phyloP scores from a whole-genome alignment of 805 yeast genomes.

The Metschnikowia vanudenii region DNA sequence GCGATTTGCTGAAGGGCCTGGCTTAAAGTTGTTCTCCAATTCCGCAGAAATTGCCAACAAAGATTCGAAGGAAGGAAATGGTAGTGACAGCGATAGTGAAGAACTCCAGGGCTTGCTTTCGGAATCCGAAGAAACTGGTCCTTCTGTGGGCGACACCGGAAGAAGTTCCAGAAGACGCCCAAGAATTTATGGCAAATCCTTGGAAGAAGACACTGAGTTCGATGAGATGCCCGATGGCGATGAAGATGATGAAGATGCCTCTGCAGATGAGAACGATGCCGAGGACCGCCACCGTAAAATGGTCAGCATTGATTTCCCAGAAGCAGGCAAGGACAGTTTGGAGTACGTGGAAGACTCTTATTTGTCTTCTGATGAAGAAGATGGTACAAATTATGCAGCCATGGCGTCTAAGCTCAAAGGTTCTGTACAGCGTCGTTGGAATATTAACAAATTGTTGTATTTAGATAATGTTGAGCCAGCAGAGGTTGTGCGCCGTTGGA shows the following conservation, averaged over 20 bases:
- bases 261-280: conserved; percentile 32
- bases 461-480: conserved; percentile 72
- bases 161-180: conserved; percentile 59
- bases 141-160: conserved; percentile 48
- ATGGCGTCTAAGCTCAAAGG: conserved; percentile 65
- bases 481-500: conserved; percentile 75
- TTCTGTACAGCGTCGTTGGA: conserved; percentile 60
- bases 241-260: conserved; percentile 31
- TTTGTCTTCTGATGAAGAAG: conserved; percentile 41
- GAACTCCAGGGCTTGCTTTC: conserved; percentile 34
- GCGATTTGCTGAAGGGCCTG: conserved; percentile 60
- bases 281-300: conserved; percentile 24
- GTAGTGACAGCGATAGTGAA: conserved; percentile 28
- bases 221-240: conserved; percentile 42
- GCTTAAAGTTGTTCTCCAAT: conserved; percentile 70
- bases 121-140: conserved; percentile 27
- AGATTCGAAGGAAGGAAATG: not conserved
- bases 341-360: conserved; percentile 49
- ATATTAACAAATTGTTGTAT: conserved; percentile 77
- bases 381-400: conserved; percentile 31
- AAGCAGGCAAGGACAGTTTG: conserved; percentile 30
- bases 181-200: conserved; percentile 54
- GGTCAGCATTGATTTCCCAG: conserved; percentile 49
- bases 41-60: conserved; percentile 45
- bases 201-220: conserved; percentile 47